Percentiles rank a stretch among this genome's conserved stretches.
These are phyloP conservation scores for Neurospora crassa DNA, from an alignment of 2,329 filamentous ascomycete species.

Conservation along the genomic window DNA sequence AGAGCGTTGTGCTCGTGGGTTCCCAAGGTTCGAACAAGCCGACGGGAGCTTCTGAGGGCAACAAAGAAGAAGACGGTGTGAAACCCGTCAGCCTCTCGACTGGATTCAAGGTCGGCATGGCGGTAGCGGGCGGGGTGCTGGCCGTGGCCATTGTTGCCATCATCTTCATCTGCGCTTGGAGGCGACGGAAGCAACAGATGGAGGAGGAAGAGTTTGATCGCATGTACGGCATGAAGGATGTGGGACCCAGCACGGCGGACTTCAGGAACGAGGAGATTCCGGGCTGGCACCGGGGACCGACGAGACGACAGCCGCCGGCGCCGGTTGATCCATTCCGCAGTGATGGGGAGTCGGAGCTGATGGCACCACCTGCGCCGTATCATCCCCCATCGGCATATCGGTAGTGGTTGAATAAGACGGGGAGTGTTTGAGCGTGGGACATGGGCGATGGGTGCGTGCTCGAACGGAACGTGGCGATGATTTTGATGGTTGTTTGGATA, in stretches of 20 bases:
- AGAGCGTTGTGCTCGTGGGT: neutral
- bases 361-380: slow-evolving; percentile 6
- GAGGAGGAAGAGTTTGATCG: slow-evolving; percentile 18
- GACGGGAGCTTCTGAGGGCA: neutral
- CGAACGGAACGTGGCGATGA: neutral
- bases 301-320: slow-evolving; percentile 5
- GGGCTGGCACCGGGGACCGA: slow-evolving; percentile 17
- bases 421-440: neutral
- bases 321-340: slow-evolving; percentile 5
- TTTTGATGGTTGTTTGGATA: neutral
- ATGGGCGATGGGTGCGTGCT: neutral
- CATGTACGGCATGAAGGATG: slow-evolving; percentile 14
- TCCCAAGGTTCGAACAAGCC: too few species aligned
- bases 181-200: slow-evolving; percentile 7
- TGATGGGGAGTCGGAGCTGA: neutral
- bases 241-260: slow-evolving; percentile 3
- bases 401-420: neutral
- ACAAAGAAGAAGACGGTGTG: neutral
- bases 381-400: slow-evolving; percentile 9
- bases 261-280: slow-evolving; percentile 12
- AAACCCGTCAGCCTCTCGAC: slow-evolving; percentile 3
- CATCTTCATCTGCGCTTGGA: slow-evolving; percentile 13
- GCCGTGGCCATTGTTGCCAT: slow-evolving; percentile 11
- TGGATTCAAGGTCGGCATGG: slow-evolving; percentile 14
- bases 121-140: slow-evolving; percentile 12